Conservation (phyloP, 2,329 filamentous ascomycete genomes). For the Aspergillus fijiensis region DNA sequence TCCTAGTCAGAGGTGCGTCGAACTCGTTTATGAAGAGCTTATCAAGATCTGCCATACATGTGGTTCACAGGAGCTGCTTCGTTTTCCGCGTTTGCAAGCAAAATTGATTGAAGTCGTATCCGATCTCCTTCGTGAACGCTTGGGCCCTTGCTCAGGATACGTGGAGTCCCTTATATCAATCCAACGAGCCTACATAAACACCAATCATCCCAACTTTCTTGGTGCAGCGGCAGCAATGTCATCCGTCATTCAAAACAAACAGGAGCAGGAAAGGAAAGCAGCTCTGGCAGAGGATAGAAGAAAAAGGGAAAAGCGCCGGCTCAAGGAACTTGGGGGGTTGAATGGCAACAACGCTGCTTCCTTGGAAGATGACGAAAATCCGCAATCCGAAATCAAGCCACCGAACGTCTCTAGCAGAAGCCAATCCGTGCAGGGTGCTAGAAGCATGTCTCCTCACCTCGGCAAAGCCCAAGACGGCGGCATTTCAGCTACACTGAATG, state of each 20-base stretch:
- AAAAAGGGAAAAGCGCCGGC: constrained; percentile 75
- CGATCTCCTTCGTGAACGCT: constrained; percentile 84
- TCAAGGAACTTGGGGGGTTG: constrained; percentile 75
- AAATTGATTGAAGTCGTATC: constrained; percentile 99
- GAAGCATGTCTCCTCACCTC: constrained; percentile 81
- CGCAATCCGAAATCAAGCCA: constrained; percentile 55
- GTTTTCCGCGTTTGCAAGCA: constrained; percentile 88
- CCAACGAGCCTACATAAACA: constrained; percentile 98
- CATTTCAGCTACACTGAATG: constrained; percentile 67
- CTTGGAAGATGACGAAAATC: constrained; percentile 66
- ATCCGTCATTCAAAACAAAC: constrained; percentile 89
- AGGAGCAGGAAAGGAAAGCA: constrained; percentile 85
- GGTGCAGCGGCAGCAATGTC: constrained; percentile 97
- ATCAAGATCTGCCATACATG: constrained; percentile 99
- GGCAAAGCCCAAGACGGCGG: constrained; percentile 63
- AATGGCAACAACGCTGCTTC: constrained; percentile 65
- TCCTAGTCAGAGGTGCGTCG: constrained; percentile 92
- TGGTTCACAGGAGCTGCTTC: constrained; percentile 86
- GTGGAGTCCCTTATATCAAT: constrained; percentile 97
- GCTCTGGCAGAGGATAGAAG: constrained; percentile 79
- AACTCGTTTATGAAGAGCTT: constrained; percentile 96
- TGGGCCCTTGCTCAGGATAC: constrained; percentile 85
- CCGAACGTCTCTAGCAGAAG: constrained; percentile 60
- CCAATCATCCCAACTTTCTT: constrained; percentile 97
- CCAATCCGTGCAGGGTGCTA: constrained; percentile 59